Conservation (phyloP, 2,329 filamentous ascomycete species). For the Ampelomyces quisqualis region DNA sequence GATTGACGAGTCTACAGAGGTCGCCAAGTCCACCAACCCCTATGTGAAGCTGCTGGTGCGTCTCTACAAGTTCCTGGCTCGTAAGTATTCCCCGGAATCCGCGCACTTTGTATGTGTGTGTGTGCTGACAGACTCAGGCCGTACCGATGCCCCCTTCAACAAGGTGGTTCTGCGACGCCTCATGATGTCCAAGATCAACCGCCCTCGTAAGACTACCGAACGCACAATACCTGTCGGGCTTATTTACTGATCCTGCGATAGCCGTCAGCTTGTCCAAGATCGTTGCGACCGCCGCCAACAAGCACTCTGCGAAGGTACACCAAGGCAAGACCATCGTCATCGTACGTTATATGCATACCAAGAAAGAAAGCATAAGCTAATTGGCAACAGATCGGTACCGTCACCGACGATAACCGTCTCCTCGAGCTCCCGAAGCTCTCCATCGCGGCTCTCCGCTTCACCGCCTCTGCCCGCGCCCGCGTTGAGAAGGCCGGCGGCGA, state of each 20-base stretch:
- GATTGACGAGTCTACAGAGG: slow-evolving; percentile 44
- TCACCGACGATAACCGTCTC: slow-evolving; percentile 93
- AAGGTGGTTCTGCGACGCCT: slow-evolving; percentile 96
- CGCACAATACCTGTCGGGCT: background rate
- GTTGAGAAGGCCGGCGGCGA: slow-evolving; percentile 93
- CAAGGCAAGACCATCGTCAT: slow-evolving; percentile 85
- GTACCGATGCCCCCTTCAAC: slow-evolving; percentile 98
- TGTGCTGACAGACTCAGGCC: slow-evolving; percentile 60
- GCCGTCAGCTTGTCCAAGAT: slow-evolving; percentile 92
- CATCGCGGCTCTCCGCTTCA: slow-evolving; percentile 94
- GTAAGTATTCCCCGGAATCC: slow-evolving; percentile 59
- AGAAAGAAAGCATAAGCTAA: slow-evolving; percentile 14
- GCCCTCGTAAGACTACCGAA: slow-evolving; percentile 47
- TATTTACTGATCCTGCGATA: slow-evolving; percentile 23
- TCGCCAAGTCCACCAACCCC: slow-evolving; percentile 89
- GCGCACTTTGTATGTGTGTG: slow-evolving; percentile 11
- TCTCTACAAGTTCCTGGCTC: slow-evolving; percentile 94
- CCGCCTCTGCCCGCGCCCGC: slow-evolving; percentile 89
- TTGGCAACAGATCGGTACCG: slow-evolving; percentile 65
- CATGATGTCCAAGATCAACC: slow-evolving; percentile 99
- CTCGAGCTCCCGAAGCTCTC: slow-evolving; percentile 86
- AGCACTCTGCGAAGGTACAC: slow-evolving; percentile 55
- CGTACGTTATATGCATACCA: slow-evolving; percentile 45
- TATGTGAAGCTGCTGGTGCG: slow-evolving; percentile 97
- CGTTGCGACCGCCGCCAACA: slow-evolving; percentile 60